Evolutionary conservation across 2,329 filamentous ascomycete species (phyloP).

Genomic region (Septoria linicola): DNA sequence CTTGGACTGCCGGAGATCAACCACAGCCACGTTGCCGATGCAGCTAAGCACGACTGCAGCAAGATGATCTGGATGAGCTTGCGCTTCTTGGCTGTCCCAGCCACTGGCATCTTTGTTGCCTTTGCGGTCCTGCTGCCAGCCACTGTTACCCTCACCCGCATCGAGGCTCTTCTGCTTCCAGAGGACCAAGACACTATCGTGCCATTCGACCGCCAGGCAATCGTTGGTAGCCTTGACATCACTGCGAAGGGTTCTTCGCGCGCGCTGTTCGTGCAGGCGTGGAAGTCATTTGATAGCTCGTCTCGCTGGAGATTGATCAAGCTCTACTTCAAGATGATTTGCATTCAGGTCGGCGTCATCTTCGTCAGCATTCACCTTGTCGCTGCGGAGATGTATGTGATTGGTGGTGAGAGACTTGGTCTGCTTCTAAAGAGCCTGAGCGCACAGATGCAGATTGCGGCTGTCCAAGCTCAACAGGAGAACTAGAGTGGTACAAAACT

Average conservation of each 20-base stretch:
- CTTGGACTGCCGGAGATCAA: slow-evolving; percentile 45
- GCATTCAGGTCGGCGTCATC: slow-evolving; percentile 44
- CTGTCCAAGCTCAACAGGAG: slow-evolving; percentile 27
- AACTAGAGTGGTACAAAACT: background rate
- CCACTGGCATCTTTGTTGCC: slow-evolving; percentile 50
- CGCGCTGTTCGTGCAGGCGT: slow-evolving; percentile 71
- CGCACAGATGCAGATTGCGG: slow-evolving; percentile 31
- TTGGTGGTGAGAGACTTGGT: slow-evolving; percentile 33
- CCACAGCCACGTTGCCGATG: slow-evolving; percentile 28
- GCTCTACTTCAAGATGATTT: slow-evolving; percentile 70
- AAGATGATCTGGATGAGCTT: slow-evolving; percentile 43
- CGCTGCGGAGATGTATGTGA: slow-evolving; percentile 32
- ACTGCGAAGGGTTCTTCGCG: slow-evolving; percentile 60
- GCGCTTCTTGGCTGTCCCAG: slow-evolving; percentile 38
- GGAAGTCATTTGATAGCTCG: slow-evolving; percentile 71
- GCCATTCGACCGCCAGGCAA: slow-evolving; percentile 80
- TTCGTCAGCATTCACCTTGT: slow-evolving; percentile 32
- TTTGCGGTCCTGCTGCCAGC: slow-evolving; percentile 75
- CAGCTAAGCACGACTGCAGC: slow-evolving; percentile 28
- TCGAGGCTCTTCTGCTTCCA: slow-evolving; percentile 83
- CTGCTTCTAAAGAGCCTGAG: slow-evolving; percentile 29
- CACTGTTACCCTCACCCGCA: slow-evolving; percentile 72
- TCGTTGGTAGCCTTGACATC: slow-evolving; percentile 67
- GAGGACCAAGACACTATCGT: slow-evolving; percentile 81
- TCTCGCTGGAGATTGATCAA: slow-evolving; percentile 72